These are phyloP conservation scores for Aspergillus novofumigatus DNA, from an alignment of 2,329 filamentous ascomycete species.

Conservation along the genomic window DNA sequence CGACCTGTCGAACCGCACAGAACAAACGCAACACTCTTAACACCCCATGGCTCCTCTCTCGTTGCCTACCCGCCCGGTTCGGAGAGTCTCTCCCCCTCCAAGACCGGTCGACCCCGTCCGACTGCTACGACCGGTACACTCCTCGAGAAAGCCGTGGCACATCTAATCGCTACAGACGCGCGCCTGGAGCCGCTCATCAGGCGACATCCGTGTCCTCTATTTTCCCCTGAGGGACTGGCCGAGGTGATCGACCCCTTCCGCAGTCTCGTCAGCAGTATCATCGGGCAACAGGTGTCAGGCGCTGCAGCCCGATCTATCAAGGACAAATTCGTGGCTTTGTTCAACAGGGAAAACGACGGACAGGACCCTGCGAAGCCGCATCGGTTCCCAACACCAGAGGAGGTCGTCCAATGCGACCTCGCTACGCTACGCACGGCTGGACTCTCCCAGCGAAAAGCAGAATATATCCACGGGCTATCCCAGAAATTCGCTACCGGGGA, in stretches of 20 bases:
- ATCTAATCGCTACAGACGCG: constrained; percentile 69
- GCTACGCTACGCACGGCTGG: constrained; percentile 74
- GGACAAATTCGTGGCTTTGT: constrained; percentile 74
- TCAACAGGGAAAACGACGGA: constrained; percentile 40
- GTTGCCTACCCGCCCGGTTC: constrained; percentile 45
- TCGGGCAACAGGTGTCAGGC: constrained; percentile 93
- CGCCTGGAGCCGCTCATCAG: constrained; percentile 69
- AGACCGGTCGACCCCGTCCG: constrained; percentile 37
- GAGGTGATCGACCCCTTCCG: constrained; percentile 87
- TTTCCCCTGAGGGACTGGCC: constrained; percentile 75
- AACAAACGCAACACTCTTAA: constrained; percentile 48
- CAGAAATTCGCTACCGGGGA: constrained; percentile 74
- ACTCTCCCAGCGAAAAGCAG: constrained; percentile 88
- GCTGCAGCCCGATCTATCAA: constrained; percentile 88
- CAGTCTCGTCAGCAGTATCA: constrained; percentile 78
- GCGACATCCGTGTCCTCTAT: constrained; percentile 70
- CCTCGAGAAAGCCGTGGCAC: constrained; percentile 68
- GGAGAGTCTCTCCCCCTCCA: constrained; percentile 38
- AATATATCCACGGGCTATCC: constrained; percentile 85
- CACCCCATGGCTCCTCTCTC: constrained; percentile 43
- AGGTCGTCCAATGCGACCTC: constrained; percentile 63
- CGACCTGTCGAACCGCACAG: constrained; percentile 45
- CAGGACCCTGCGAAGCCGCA: constrained; percentile 9
- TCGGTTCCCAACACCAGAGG: constrained; percentile 70
- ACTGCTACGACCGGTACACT: constrained; percentile 65